phyloP scores from a whole-genome alignment of 441 rosid species.

The Erodium moschatum region DNA sequence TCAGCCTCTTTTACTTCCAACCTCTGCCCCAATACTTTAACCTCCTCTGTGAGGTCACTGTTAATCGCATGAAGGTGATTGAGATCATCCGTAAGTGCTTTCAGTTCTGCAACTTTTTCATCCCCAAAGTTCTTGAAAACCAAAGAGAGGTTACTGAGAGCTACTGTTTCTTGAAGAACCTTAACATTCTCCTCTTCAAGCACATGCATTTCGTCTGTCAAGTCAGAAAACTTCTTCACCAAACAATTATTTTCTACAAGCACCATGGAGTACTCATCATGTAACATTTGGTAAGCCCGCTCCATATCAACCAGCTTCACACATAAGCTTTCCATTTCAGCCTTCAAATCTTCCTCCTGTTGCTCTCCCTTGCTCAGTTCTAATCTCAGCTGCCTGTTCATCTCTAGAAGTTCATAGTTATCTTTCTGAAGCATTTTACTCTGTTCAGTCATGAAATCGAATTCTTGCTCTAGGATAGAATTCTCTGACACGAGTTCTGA shows the following conservation, averaged over 20 bases:
- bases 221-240: constrained; percentile 36
- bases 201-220: constrained; percentile 37
- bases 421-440: constrained; percentile 36
- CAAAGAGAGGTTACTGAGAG: constrained; percentile 37
- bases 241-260: constrained; percentile 40
- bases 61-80: constrained; percentile 27
- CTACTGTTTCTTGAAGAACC: constrained; percentile 43
- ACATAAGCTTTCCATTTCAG: constrained; percentile 32
- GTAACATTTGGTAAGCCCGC: constrained; percentile 35
- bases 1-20: constrained; percentile 47
- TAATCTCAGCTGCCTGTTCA: constrained; percentile 43
- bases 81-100: constrained; percentile 37
- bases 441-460: constrained; percentile 27
- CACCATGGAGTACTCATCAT: constrained; percentile 39
- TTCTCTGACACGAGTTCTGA: constrained; percentile 35
- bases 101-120: constrained; percentile 52
- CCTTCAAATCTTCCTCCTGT: constrained; percentile 36
- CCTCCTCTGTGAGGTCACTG: constrained; percentile 35
- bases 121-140: constrained; percentile 48
- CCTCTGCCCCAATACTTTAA: constrained; percentile 40
- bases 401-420: constrained; percentile 41
- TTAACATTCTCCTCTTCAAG: constrained; percentile 54
- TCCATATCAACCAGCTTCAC: constrained; percentile 39
- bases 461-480: constrained; percentile 31
- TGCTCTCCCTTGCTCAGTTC: constrained; percentile 41